Evolutionary conservation across 192 early-diverging fungal species (phyloP).

Genomic region (Gorgonomyces haynaldii): DNA sequence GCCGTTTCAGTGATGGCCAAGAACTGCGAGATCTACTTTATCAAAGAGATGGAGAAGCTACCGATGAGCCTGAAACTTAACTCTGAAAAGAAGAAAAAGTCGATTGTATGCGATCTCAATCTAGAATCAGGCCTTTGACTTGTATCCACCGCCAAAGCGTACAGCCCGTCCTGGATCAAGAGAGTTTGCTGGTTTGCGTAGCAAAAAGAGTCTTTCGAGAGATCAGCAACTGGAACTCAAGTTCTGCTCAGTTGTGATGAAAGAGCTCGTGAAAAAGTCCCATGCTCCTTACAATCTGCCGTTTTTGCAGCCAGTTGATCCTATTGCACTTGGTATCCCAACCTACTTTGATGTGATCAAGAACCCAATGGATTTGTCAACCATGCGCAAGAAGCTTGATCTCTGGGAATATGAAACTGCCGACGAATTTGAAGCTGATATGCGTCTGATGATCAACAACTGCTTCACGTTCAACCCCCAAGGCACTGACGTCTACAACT

Average conservation of each 20-base stretch:
- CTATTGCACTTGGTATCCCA: slow-evolving; percentile 68
- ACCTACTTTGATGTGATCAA: slow-evolving; percentile 77
- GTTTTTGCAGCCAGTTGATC: slow-evolving; percentile 72
- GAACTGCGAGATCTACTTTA: slow-evolving; percentile 23
- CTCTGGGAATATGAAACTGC: slow-evolving; percentile 45
- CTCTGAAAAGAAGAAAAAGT: slow-evolving; percentile 14
- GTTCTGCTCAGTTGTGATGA: slow-evolving; percentile 17
- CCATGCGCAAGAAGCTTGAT: slow-evolving; percentile 61
- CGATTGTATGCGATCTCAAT: slow-evolving; percentile 5
- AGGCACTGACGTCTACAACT: slow-evolving; percentile 51
- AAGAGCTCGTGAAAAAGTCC: slow-evolving; percentile 27
- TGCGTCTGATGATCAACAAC: slow-evolving; percentile 73
- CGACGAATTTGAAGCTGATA: slow-evolving; percentile 64
- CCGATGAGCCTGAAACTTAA: slow-evolving; percentile 12
- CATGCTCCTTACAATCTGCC: slow-evolving; percentile 22
- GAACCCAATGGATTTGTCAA: slow-evolving; percentile 80
- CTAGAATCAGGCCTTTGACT: not conserved
- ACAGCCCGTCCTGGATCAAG: slow-evolving; percentile 11
- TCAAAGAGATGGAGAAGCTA: slow-evolving; percentile 31
- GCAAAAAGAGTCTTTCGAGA: slow-evolving; percentile 4
- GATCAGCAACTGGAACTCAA: slow-evolving; percentile 16
- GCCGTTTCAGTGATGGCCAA: slow-evolving; percentile 21
- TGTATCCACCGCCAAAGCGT: not conserved
- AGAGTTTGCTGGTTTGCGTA: slow-evolving; percentile 5
- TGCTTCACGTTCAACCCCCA: slow-evolving; percentile 73